Evolutionary conservation across 768 basidiomycete species (phyloP), one percentile per base, ranked within the genome.

Genomic region (Boletus vinaceobasis): DNA sequence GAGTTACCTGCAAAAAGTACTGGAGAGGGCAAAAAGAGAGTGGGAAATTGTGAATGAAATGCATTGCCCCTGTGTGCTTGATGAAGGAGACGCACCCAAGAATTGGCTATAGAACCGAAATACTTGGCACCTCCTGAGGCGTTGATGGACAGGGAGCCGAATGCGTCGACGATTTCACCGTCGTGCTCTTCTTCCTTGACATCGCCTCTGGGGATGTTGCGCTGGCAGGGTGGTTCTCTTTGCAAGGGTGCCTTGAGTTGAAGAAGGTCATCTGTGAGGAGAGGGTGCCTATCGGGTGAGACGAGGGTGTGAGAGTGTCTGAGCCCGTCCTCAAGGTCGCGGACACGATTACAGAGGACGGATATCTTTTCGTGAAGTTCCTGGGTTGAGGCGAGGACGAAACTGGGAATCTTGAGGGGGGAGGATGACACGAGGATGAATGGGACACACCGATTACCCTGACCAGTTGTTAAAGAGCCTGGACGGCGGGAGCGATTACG

Each of bases 301-400:
- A 86, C 67, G 45, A 79, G 78, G 7, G 76, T 69, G 60, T 92
- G 87, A 0, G 85, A 79, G 2, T 73, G 63, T 27, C 86, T 79
- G 27, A 92, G 71, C 9, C 74, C 82, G 60, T 91, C 89, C 63
- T 92, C 89, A 21, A 92, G 78, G 48, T 90, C 84, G 53, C 89
- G 82, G 23, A 90, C 84, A 42, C 89, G 87, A 57, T 73, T 81
- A 29, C 84, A 82, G 5, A 91, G 79, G 63, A 88, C 84, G 19
- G 81, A 74, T 50, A 91, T 90, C 70, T 91, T 90, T 70, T 90
- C 88, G 63, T 91, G 89, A 1, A 91, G 75, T 60, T 90, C 88
- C 68, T 86, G 85, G 0, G 87, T 90, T 0, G 86, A 87, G 0
- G 87, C 89, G 29, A 90, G 80, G 1, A 90, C 87, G 62, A 90